Conservation (phyloP, 345 rosid genomes). For the Euphorbia pulcherrima region DNA sequence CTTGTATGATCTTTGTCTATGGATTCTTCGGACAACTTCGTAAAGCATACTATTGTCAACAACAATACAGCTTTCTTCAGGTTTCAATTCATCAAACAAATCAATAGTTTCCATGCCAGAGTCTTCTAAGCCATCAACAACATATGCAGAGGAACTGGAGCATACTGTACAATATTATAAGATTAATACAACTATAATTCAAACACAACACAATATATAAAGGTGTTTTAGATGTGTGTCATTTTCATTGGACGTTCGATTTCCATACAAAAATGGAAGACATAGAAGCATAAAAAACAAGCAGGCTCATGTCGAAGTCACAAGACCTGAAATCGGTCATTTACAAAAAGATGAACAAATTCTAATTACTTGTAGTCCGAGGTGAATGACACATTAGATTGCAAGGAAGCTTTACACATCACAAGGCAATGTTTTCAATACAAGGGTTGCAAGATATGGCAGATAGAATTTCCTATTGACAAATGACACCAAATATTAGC, state of each 20-base stretch:
- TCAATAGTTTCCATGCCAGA: slow-evolving; percentile 48
- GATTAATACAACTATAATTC: slow-evolving; percentile 4
- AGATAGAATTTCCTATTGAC: background rate
- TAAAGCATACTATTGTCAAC: slow-evolving; percentile 41
- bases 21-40: slow-evolving; percentile 45
- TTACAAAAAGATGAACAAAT: background rate
- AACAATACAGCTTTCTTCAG: slow-evolving; percentile 38
- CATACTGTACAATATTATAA: slow-evolving; percentile 26
- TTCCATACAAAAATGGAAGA: background rate
- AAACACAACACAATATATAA: background rate
- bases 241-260: background rate
- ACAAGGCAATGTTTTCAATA: too few relatives aligned
- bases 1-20: slow-evolving; percentile 56
- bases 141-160: slow-evolving; percentile 19
- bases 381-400: background rate
- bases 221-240: too few relatives aligned
- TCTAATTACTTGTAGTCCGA: background rate
- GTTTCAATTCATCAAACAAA: slow-evolving; percentile 35
- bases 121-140: slow-evolving; percentile 20
- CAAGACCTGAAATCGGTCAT: background rate
- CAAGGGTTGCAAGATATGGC: background rate
- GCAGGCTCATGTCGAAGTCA: background rate
- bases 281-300: background rate
- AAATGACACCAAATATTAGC: background rate
- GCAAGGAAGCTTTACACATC: too few relatives aligned